Conservation (phyloP, 805 yeast genomes). For the Cyberlindnera saturnus region DNA sequence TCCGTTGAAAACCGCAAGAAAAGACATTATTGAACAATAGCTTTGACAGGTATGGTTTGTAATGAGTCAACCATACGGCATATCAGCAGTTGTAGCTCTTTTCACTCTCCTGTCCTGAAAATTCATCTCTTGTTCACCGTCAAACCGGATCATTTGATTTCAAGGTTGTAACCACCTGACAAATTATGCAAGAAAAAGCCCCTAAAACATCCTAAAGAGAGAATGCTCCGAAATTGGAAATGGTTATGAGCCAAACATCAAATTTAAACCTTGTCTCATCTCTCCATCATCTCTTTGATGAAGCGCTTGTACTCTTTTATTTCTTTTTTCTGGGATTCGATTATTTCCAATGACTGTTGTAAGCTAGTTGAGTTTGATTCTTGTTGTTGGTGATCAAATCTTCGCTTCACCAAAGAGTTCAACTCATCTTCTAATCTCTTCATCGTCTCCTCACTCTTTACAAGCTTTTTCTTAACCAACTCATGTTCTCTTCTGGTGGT, state of each 20-base stretch:
- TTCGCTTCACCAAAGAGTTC: neutral
- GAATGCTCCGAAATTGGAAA: too few species aligned
- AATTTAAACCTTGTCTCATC: constrained; percentile 2
- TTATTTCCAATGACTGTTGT: neutral
- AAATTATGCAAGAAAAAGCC: too few species aligned
- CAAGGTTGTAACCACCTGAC: too few species aligned
- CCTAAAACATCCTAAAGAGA: too few species aligned
- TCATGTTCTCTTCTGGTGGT: constrained; percentile 8
- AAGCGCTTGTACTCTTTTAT: constrained; percentile 20
- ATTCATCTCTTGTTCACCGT: too few species aligned
- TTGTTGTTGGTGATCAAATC: neutral
- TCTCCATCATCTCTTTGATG: constrained; percentile 21
- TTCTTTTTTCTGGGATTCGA: constrained; percentile 13
- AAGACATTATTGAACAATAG: too few species aligned
- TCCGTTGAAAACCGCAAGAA: too few species aligned
- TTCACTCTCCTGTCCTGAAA: too few species aligned
- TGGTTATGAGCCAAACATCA: neutral
- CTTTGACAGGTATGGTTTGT: too few species aligned
- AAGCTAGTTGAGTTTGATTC: neutral
- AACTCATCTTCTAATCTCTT: constrained; percentile 3
- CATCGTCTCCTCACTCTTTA: neutral
- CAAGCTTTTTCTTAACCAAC: constrained; percentile 1
- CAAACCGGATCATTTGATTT: too few species aligned
- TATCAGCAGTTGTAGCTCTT: too few species aligned
- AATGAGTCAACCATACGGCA: too few species aligned